phyloP scores from a whole-genome alignment of 1,139 yeast species.

The Pichia sp. region DNA sequence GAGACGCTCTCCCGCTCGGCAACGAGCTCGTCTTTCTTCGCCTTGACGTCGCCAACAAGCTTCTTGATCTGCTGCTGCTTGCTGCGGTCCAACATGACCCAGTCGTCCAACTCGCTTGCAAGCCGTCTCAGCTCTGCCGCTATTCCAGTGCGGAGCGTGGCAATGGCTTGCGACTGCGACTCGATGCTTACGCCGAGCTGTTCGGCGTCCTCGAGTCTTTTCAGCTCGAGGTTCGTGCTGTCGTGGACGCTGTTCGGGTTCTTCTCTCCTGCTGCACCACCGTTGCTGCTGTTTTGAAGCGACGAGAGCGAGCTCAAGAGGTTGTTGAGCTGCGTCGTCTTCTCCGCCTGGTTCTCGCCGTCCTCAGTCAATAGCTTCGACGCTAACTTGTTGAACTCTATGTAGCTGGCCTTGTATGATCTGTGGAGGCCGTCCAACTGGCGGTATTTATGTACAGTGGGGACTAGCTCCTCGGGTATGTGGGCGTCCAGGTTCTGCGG shows the following conservation, averaged over 20 bases:
- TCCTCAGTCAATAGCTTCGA: slow-evolving; percentile 2
- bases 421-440: slow-evolving; percentile 10
- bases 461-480: slow-evolving; percentile 11
- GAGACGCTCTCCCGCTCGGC: slow-evolving; percentile 11
- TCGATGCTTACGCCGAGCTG: slow-evolving; percentile 8
- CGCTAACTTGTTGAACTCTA: slow-evolving; percentile 12
- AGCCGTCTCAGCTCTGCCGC: slow-evolving; percentile 43
- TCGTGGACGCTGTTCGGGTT: neutral
- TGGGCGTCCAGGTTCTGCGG: neutral
- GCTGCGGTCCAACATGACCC: slow-evolving; percentile 43
- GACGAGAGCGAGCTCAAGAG: slow-evolving; percentile 15
- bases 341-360: neutral
- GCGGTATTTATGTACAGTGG: slow-evolving; percentile 8
- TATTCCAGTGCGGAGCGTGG: slow-evolving; percentile 38
- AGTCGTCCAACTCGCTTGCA: slow-evolving; percentile 40
- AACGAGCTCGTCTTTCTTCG: slow-evolving; percentile 14
- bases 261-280: neutral
- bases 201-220: slow-evolving; percentile 8
- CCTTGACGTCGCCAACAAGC: slow-evolving; percentile 19
- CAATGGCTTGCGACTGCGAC: slow-evolving; percentile 28
- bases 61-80: slow-evolving; percentile 42
- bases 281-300: neutral
- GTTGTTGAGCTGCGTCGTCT: slow-evolving; percentile 10
- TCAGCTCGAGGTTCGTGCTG: slow-evolving; percentile 1
- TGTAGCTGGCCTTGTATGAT: slow-evolving; percentile 9